phyloP scores from a whole-genome alignment of 177 flowering plant species.

The Vitis hybrid region DNA sequence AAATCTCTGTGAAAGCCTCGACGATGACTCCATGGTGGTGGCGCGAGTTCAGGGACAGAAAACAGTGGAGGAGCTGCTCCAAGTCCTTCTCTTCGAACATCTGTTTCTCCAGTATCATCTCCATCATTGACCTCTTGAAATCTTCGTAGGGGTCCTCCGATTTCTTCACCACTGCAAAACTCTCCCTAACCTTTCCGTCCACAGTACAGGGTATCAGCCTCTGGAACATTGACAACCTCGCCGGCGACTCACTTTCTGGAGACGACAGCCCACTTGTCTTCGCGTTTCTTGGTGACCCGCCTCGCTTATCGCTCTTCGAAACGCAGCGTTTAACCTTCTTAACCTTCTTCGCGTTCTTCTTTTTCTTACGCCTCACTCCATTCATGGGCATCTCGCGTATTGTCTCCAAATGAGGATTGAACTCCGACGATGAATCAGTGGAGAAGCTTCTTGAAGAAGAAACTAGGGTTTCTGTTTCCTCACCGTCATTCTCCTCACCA shows the following conservation, averaged over 20 bases:
- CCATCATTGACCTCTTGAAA: conserved; percentile 84
- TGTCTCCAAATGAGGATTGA: conserved; percentile 23
- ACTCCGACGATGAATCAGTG: conserved; percentile 33
- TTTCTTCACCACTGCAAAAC: conserved; percentile 80
- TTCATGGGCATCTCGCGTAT: conserved; percentile 27
- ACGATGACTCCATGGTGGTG: conserved; percentile 67
- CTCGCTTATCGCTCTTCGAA: neutral
- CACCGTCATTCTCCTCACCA: conserved; percentile 21
- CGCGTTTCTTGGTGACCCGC: neutral
- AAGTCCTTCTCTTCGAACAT: conserved; percentile 64
- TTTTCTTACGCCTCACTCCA: conserved; percentile 13
- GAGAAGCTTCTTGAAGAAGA: conserved; percentile 59
- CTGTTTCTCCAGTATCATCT: conserved; percentile 87
- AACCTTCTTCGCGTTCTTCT: conserved; percentile 7
- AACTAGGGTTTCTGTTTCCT: conserved; percentile 46
- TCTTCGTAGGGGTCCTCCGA: conserved; percentile 82
- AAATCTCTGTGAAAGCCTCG: conserved; percentile 68
- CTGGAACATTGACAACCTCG: conserved; percentile 59
- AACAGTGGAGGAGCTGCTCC: conserved; percentile 74
- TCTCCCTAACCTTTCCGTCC: conserved; percentile 81
- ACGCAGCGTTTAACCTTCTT: conserved; percentile 11
- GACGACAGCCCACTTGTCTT: conserved; percentile 7
- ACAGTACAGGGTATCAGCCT: conserved; percentile 46
- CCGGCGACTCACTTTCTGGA: conserved; percentile 43
- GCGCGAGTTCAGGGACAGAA: conserved; percentile 62